Conservation (phyloP, 352 stramenopile species). For the Phytophthora niederhauseri region DNA sequence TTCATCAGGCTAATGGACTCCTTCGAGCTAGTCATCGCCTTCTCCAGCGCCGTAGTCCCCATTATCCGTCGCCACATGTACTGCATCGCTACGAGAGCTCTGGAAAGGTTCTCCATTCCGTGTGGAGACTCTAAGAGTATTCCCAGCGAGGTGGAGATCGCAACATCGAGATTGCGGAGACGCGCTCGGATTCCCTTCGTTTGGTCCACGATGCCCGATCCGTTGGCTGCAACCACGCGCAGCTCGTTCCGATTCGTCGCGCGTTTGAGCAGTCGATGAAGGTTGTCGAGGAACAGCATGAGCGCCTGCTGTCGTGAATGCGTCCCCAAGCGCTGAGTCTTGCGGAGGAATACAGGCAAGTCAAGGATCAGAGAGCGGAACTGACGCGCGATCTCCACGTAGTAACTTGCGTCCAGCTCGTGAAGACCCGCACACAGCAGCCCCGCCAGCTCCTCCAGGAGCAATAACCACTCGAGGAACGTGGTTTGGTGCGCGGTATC, state of each 20-base stretch:
- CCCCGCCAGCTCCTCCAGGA: slow-evolving; percentile 48
- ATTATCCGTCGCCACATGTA: slow-evolving; percentile 54
- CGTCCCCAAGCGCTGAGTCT: slow-evolving; percentile 38
- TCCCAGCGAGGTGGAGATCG: slow-evolving; percentile 20
- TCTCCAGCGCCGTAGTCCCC: slow-evolving; percentile 25
- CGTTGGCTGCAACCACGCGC: slow-evolving; percentile 45
- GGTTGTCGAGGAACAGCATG: slow-evolving; percentile 49
- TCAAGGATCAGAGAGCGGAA: slow-evolving; percentile 39
- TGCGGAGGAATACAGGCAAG: slow-evolving; percentile 44
- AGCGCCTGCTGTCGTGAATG: slow-evolving; percentile 40
- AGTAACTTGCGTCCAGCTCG: slow-evolving; percentile 48
- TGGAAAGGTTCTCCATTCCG: slow-evolving; percentile 31
- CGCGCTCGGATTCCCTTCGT: slow-evolving; percentile 35
- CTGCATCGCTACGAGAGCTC: slow-evolving; percentile 42
- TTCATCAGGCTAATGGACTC: slow-evolving; percentile 20
- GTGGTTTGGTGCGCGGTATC: not conserved
- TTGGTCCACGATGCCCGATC: slow-evolving; percentile 40
- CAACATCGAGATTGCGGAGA: slow-evolving; percentile 34
- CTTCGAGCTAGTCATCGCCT: slow-evolving; percentile 34
- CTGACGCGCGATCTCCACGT: slow-evolving; percentile 35
- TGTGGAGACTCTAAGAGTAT: slow-evolving; percentile 26
- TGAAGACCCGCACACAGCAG: slow-evolving; percentile 49
- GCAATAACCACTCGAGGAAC: slow-evolving; percentile 42
- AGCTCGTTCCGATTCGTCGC: slow-evolving; percentile 56
- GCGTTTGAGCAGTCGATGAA: slow-evolving; percentile 45